A percentile compares a stretch with the other conserved stretches of the same genome.
These are phyloP conservation scores for Ambrosiella beaveri DNA, from an alignment of 2,329 filamentous ascomycete species.

Conservation along the genomic window DNA sequence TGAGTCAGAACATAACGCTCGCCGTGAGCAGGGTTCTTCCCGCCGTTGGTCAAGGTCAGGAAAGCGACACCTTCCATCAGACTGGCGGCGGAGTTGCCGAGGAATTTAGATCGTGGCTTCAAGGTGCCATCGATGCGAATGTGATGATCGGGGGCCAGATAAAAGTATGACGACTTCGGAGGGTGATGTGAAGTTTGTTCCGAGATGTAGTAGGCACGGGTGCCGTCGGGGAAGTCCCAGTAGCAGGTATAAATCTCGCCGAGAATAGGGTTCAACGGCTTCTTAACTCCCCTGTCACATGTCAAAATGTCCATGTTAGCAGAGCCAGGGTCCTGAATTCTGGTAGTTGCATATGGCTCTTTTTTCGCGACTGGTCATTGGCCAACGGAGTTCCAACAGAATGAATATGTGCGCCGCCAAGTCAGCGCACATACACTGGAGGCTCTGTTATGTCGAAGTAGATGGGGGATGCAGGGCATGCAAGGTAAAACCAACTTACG, in stretches of 20 bases:
- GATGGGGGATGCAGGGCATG: no score
- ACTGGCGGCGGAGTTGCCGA: slow-evolving; percentile 93
- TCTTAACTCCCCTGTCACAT: slow-evolving; percentile 70
- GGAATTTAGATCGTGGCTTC: slow-evolving; percentile 84
- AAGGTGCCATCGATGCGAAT: slow-evolving; percentile 91
- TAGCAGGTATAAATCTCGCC: slow-evolving; percentile 91
- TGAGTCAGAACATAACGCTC: slow-evolving; percentile 92
- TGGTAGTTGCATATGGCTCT: background rate
- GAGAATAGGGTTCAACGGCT: slow-evolving; percentile 88
- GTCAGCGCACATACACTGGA: background rate
- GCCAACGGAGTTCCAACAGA: background rate
- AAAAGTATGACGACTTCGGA: slow-evolving; percentile 98
- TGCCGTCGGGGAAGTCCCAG: slow-evolving; percentile 78
- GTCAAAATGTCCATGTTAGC: slow-evolving; percentile 2
- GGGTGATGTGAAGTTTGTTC: slow-evolving; percentile 98
- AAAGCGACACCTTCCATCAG: slow-evolving; percentile 96
- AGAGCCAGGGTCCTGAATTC: background rate
- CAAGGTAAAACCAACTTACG: slow-evolving; percentile 36
- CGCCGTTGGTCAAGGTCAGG: slow-evolving; percentile 63
- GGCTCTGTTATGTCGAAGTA: background rate
- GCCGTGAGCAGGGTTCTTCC: slow-evolving; percentile 43
- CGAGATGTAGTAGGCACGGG: slow-evolving; percentile 83
- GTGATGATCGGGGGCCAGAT: slow-evolving; percentile 84
- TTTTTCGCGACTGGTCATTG: background rate
- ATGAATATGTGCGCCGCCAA: background rate